These are phyloP conservation scores for Acrocalymma vagum DNA, from an alignment of 2,329 filamentous ascomycete genomes.

Conservation along the genomic window DNA sequence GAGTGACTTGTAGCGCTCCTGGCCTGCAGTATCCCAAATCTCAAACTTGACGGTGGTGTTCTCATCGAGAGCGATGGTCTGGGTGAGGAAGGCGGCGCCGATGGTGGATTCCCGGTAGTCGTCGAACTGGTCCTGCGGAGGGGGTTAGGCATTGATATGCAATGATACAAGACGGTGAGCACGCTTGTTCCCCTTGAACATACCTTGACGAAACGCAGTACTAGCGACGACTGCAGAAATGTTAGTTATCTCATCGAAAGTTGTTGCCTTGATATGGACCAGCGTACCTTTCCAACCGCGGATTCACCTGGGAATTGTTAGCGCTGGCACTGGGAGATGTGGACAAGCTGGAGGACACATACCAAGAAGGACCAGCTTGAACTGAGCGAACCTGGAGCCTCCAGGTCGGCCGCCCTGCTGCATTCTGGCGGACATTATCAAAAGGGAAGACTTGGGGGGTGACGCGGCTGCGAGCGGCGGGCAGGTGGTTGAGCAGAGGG, in stretches of 20 bases:
- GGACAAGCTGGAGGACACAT: slow-evolving; percentile 45
- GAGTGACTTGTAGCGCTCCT: slow-evolving; percentile 98
- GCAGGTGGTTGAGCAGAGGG: slow-evolving; percentile 6
- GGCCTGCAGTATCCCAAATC: slow-evolving; percentile 92
- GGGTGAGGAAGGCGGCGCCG: slow-evolving; percentile 97
- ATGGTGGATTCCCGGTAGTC: slow-evolving; percentile 97
- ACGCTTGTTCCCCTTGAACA: slow-evolving; percentile 28
- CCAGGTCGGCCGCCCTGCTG: slow-evolving; percentile 73
- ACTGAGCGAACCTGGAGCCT: slow-evolving; percentile 89
- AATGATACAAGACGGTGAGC: not conserved
- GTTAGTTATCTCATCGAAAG: slow-evolving; percentile 41
- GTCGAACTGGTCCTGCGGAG: slow-evolving; percentile 92
- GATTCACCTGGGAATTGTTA: slow-evolving; percentile 79
- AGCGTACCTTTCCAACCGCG: slow-evolving; percentile 91
- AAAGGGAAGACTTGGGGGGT: slow-evolving; percentile 12
- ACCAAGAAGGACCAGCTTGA: slow-evolving; percentile 98
- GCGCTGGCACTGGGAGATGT: slow-evolving; percentile 7
- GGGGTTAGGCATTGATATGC: not conserved
- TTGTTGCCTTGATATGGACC: slow-evolving; percentile 34
- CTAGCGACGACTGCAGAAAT: slow-evolving; percentile 84
- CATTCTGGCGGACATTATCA: slow-evolving; percentile 83
- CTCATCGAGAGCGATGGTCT: slow-evolving; percentile 98
- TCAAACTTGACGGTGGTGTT: slow-evolving; percentile 99
- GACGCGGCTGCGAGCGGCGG: slow-evolving; percentile 26
- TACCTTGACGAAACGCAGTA: slow-evolving; percentile 98